Percentiles rank a stretch among this genome's conserved stretches.
These are phyloP conservation scores for Larix kaempferi DNA, from an alignment of 75 land plant genomes.

Conservation along the genomic window DNA sequence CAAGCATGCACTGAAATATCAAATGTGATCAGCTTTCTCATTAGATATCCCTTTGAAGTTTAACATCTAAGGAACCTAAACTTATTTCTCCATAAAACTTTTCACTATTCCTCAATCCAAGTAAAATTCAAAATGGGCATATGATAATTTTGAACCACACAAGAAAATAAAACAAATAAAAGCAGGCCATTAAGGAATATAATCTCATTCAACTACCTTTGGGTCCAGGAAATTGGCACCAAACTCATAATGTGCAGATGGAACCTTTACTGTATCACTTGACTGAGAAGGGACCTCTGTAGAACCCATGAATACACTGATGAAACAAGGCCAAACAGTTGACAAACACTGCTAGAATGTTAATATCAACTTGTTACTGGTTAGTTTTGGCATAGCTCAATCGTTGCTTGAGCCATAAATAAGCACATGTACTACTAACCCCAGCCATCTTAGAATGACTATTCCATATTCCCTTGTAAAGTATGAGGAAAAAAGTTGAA, in stretches of 20 bases:
- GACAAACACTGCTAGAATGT: background rate
- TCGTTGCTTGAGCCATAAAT: too few species aligned
- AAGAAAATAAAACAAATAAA: too few species aligned
- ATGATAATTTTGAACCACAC: too few species aligned
- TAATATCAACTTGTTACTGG: background rate
- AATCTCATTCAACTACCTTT: conserved; percentile 39
- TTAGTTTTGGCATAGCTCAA: too few species aligned
- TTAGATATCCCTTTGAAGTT: background rate
- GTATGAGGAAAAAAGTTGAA: too few species aligned
- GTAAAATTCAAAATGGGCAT: too few species aligned
- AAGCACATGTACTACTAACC: too few species aligned
- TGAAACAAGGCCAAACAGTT: background rate
- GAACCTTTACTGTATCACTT: conserved; percentile 81
- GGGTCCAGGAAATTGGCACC: conserved; percentile 94
- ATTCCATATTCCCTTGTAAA: too few species aligned
- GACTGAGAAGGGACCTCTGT: conserved; percentile 83
- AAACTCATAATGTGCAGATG: conserved; percentile 94
- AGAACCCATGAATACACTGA: conserved; percentile 93
- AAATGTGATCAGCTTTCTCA: conserved; percentile 6
- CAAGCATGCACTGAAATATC: conserved; percentile 74
- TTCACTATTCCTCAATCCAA: too few species aligned
- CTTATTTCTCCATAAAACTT: too few species aligned
- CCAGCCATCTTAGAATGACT: too few species aligned
- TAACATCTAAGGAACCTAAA: too few species aligned
- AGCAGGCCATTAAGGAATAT: conserved; percentile 3